phyloP scores from a whole-genome alignment of 176 grass and related monocot genomes.

The Bromus sterilis region DNA sequence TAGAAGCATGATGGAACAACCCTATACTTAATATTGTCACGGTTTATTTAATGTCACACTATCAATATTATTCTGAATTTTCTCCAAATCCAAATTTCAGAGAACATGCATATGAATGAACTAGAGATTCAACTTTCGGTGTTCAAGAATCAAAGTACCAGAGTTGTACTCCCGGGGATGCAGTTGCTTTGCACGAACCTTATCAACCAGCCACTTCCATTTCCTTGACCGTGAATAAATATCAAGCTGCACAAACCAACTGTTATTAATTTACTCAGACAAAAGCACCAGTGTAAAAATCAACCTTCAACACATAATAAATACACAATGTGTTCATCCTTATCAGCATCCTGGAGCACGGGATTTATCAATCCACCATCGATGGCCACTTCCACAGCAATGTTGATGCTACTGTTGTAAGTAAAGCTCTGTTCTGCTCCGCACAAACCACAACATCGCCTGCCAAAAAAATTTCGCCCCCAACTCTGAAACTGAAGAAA shows the following conservation, averaged over 20 bases:
- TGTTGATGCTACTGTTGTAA: conserved; percentile 89
- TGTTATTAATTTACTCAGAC: not conserved
- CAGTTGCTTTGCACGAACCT: conserved; percentile 84
- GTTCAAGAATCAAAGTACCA: conserved; percentile 39
- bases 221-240: conserved; percentile 97
- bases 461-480: too few species aligned
- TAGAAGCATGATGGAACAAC: too few species aligned
- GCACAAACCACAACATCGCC: too few species aligned
- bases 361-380: conserved; percentile 93
- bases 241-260: conserved; percentile 63
- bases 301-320: not conserved
- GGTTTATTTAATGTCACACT: too few species aligned
- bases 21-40: too few species aligned
- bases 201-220: conserved; percentile 97
- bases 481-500: too few species aligned
- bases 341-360: conserved; percentile 95
- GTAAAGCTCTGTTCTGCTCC: conserved; percentile 97
- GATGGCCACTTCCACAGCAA: conserved; percentile 84
- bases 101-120: not conserved
- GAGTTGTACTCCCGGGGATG: conserved; percentile 94
- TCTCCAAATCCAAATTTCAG: too few species aligned
- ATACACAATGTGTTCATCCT: conserved; percentile 34
- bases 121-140: not conserved
- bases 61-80: too few species aligned
- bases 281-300: not conserved